phyloP scores from a whole-genome alignment of 2,329 filamentous ascomycete genomes.

The Ophioceras dolichostomum region DNA sequence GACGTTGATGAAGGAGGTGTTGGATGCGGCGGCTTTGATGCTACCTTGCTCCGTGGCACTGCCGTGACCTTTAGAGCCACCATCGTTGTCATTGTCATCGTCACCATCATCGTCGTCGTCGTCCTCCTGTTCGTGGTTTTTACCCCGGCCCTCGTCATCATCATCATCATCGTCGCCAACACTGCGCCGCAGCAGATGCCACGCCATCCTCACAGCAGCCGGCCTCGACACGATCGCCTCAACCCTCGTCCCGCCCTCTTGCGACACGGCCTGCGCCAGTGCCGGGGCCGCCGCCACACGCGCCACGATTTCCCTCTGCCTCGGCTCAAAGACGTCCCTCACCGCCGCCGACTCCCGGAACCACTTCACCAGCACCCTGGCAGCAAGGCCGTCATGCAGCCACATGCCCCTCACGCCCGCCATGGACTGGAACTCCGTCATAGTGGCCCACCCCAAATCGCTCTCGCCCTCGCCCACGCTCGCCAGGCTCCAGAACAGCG shows the following conservation, averaged over 20 bases:
- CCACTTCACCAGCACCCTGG: neutral
- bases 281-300: too few species aligned
- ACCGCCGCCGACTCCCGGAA: neutral
- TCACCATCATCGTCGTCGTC: too few species aligned
- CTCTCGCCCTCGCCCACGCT: neutral
- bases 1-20: too few species aligned
- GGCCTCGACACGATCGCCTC: neutral
- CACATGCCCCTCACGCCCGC: neutral
- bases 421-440: neutral
- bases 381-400: neutral
- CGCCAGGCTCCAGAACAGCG: neutral
- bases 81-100: too few species aligned
- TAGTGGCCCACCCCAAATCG: neutral
- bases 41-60: too few species aligned
- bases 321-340: neutral
- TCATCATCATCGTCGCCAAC: too few species aligned
- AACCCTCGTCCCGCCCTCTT: too few species aligned
- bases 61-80: too few species aligned
- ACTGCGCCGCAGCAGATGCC: neutral
- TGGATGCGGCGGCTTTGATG: too few species aligned
- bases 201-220: neutral
- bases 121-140: neutral
- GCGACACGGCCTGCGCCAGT: too few species aligned
- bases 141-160: neutral
- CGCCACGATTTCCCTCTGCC: too few species aligned